Evolutionary conservation across 2,329 filamentous ascomycete species (phyloP).

Genomic region (Epichloe baconii): DNA sequence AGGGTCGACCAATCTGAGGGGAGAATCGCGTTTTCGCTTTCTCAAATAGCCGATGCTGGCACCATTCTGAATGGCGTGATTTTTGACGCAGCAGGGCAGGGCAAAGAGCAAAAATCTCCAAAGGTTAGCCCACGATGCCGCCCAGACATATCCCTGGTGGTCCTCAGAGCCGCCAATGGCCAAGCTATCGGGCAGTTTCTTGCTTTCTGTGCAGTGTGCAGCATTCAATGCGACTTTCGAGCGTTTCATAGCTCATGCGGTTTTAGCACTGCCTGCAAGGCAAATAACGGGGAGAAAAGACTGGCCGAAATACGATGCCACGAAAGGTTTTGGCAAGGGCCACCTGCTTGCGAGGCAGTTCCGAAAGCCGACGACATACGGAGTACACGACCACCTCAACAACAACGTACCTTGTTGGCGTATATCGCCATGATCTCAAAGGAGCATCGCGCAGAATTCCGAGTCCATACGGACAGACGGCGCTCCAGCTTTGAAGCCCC

Average conservation of each 20-base stretch:
- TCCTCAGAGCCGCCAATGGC: not conserved
- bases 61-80: constrained; percentile 15
- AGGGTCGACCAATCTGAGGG: not conserved
- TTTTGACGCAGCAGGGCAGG: not conserved
- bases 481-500: too few species aligned
- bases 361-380: too few species aligned
- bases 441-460: too few species aligned
- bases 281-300: not conserved
- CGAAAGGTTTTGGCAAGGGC: not conserved
- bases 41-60: constrained; percentile 7
- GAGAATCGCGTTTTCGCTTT: not conserved
- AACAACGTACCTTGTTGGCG: too few species aligned
- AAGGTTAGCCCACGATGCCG: not conserved
- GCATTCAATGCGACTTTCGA: not conserved
- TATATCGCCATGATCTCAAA: too few species aligned
- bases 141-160: not conserved
- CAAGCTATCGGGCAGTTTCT: not conserved
- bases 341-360: not conserved
- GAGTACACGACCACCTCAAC: too few species aligned
- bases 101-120: not conserved
- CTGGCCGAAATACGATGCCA: not conserved
- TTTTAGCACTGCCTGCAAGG: not conserved
- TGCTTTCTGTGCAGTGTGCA: not conserved
- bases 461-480: too few species aligned
- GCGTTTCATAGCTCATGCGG: not conserved